A percentile compares a stretch with the other conserved stretches of the same genome.
Conservation (phyloP, 768 basidiomycete species). For the Suillus paluster region DNA sequence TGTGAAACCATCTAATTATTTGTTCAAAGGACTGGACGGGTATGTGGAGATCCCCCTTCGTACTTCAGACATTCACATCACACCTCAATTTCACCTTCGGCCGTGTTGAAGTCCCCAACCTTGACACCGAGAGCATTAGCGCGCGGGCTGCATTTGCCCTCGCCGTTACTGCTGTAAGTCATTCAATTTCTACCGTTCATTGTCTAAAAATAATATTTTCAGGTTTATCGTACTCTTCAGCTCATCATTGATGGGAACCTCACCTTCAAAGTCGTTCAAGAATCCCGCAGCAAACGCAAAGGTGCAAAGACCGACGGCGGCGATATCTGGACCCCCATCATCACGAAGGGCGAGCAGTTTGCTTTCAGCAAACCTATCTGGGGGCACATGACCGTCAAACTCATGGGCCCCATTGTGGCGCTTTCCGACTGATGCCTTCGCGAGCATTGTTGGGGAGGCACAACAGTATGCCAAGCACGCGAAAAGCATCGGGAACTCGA, state of each 20-base stretch:
- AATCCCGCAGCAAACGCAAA: not conserved
- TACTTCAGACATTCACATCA: constrained; percentile 16
- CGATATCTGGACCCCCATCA: constrained; percentile 12
- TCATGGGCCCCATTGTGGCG: constrained; percentile 10
- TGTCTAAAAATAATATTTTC: not conserved
- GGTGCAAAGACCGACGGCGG: too few species aligned
- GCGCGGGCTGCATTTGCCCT: constrained; percentile 14
- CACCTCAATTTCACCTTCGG: constrained; percentile 18
- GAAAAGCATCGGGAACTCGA: not conserved
- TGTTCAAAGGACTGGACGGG: constrained; percentile 10
- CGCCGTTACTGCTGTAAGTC: constrained; percentile 10
- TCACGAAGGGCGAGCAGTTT: too few species aligned
- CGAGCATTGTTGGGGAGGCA: constrained; percentile 9
- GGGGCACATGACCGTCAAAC: constrained; percentile 12
- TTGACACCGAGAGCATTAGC: constrained; percentile 6
- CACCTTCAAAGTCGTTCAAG: constrained; percentile 1
- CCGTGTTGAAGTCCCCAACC: constrained; percentile 6
- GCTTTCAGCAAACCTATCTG: constrained; percentile 17
- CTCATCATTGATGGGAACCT: constrained; percentile 8
- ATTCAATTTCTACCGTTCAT: not conserved
- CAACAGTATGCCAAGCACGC: not conserved
- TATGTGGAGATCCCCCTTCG: constrained; percentile 15
- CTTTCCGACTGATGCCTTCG: constrained; percentile 11
- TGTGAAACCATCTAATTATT: too few species aligned
- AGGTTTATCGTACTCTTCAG: constrained; percentile 13